phyloP scores from a whole-genome alignment of 805 yeast genomes.

The Nakazawaea laoshanensis region DNA sequence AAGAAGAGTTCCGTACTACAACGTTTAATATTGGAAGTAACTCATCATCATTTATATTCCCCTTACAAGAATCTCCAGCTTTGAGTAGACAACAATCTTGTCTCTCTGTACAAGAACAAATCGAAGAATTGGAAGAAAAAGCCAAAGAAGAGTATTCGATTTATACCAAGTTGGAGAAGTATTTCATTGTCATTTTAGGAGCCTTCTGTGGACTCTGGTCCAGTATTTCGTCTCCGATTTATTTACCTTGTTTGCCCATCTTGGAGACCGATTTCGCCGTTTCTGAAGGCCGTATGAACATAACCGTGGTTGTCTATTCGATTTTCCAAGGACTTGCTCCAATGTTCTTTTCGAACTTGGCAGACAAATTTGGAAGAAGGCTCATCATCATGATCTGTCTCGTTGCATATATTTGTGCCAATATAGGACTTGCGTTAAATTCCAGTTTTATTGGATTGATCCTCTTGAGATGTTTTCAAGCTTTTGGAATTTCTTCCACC shows the following conservation, averaged over 20 bases:
- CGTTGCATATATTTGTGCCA: constrained; percentile 46
- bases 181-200: constrained; percentile 26
- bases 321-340: constrained; percentile 76
- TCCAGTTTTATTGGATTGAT: constrained; percentile 53
- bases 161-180: constrained; percentile 28
- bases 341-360: constrained; percentile 53
- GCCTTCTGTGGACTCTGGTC: constrained; percentile 50
- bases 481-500: constrained; percentile 69
- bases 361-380: constrained; percentile 68
- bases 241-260: constrained; percentile 66
- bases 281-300: constrained; percentile 48
- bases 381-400: constrained; percentile 54
- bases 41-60: constrained; percentile 9
- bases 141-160: constrained; percentile 23
- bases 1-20: constrained; percentile 3
- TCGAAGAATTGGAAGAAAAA: constrained; percentile 3
- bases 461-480: constrained; percentile 66
- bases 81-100: constrained; percentile 8
- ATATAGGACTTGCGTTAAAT: constrained; percentile 57
- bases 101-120: constrained; percentile 7
- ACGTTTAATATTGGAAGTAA: constrained; percentile 7
- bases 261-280: constrained; percentile 48
- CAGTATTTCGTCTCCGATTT: constrained; percentile 66
- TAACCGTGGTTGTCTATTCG: constrained; percentile 71
- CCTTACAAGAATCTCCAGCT: constrained; percentile 6